A percentile compares a stretch with the other conserved stretches of the same genome.
phyloP scores from a whole-genome alignment of 106 monocot species.

The Allium fistulosum region DNA sequence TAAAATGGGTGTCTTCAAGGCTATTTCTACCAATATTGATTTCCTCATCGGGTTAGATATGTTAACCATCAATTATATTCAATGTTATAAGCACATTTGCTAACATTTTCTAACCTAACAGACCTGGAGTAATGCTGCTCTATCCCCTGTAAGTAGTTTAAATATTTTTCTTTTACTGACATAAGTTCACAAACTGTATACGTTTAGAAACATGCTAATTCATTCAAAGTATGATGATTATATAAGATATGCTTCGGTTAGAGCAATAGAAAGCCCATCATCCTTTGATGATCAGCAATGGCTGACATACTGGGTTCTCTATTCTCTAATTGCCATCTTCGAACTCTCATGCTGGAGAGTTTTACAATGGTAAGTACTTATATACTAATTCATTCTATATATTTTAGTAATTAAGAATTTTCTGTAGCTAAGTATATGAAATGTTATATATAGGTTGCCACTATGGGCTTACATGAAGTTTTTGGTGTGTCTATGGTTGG shows the following conservation, averaged over 20 bases:
- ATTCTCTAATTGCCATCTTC: constrained; percentile 79
- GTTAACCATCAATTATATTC: too few species aligned
- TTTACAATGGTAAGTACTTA: constrained; percentile 42
- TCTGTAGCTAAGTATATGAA: too few species aligned
- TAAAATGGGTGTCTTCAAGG: constrained; percentile 57
- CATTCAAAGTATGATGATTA: background rate
- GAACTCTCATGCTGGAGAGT: constrained; percentile 79
- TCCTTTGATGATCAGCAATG: constrained; percentile 93
- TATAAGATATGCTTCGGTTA: constrained; percentile 80
- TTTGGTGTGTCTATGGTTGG: constrained; percentile 77
- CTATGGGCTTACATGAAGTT: constrained; percentile 95
- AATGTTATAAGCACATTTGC: background rate
- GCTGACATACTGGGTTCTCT: constrained; percentile 96
- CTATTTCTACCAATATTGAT: constrained; percentile 47
- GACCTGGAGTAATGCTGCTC: constrained; percentile 78
- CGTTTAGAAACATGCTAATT: background rate
- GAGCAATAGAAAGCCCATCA: constrained; percentile 89
- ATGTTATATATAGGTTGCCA: constrained; percentile 51
- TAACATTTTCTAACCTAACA: constrained; percentile 11
- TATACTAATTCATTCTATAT: too few species aligned
- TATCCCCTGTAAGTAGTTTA: constrained; percentile 77
- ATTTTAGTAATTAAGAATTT: too few species aligned
- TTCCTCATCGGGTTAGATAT: constrained; percentile 55
- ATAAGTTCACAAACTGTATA: background rate
- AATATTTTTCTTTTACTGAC: background rate